Conservation (phyloP, 768 basidiomycete genomes). For the Dacryopinax spathularia region DNA sequence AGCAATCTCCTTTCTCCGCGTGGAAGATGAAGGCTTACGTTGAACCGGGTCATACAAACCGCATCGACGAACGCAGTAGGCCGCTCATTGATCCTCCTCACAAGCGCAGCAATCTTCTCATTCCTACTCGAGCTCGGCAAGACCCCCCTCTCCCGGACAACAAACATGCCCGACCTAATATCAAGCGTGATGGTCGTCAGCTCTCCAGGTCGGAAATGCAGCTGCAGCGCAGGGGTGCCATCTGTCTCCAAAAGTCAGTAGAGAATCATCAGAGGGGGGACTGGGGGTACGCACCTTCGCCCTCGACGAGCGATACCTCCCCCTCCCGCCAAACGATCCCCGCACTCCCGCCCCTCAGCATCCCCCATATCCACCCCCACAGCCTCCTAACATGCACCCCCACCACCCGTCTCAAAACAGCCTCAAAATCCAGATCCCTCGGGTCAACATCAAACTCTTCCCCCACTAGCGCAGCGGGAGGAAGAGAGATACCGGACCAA, state of each 20-base stretch:
- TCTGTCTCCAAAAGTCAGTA: conserved; percentile 24
- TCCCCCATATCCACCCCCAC: neutral
- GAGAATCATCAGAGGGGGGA: neutral
- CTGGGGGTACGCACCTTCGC: conserved; percentile 35
- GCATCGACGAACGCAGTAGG: conserved; percentile 45
- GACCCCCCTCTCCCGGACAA: conserved; percentile 66
- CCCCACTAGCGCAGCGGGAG: conserved; percentile 32
- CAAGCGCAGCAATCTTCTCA: conserved; percentile 44
- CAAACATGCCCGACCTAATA: conserved; percentile 61
- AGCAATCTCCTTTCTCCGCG: neutral
- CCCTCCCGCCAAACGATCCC: conserved; percentile 15
- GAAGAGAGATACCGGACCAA: conserved; percentile 47
- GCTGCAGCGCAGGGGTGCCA: conserved; percentile 42
- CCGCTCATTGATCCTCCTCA: conserved; percentile 54
- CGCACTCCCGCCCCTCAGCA: neutral
- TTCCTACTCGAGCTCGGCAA: conserved; percentile 60
- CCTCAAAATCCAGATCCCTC: conserved; percentile 58
- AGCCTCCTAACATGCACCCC: conserved; percentile 40
- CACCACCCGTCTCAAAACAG: conserved; percentile 47
- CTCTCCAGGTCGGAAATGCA: conserved; percentile 64
- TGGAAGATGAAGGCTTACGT: conserved; percentile 32
- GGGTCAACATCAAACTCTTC: conserved; percentile 32
- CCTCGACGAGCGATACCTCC: conserved; percentile 12
- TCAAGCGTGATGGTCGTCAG: conserved; percentile 66
- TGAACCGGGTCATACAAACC: conserved; percentile 44